phyloP scores from a whole-genome alignment of 495 filamentous ascomycete genomes.

The Polyplosphaeria fusca region DNA sequence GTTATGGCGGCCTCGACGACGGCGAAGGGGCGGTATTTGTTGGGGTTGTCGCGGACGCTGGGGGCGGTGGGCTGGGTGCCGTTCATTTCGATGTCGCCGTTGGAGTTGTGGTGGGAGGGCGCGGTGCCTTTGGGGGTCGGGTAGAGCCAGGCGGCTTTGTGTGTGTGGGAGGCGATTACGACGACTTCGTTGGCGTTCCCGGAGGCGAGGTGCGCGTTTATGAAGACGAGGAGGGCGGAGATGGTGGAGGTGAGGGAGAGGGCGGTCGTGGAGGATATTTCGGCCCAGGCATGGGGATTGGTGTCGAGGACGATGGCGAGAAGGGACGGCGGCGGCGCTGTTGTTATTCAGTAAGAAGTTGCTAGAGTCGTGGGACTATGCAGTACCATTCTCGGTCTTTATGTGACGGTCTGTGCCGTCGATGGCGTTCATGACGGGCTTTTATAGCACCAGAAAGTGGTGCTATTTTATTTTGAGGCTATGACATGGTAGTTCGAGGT shows the following conservation, averaged over 20 bases:
- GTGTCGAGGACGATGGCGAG: constrained; percentile 92
- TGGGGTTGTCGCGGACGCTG: constrained; percentile 53
- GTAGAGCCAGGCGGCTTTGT: constrained; percentile 85
- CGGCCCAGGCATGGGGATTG: constrained; percentile 90
- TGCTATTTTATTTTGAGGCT: too few species aligned
- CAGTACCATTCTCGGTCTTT: constrained; percentile 52
- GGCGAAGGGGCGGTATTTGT: constrained; percentile 92
- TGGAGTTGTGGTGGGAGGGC: constrained; percentile 37
- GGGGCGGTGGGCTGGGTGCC: constrained; percentile 16
- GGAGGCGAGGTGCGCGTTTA: constrained; percentile 91
- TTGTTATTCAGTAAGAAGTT: not conserved
- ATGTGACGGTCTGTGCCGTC: constrained; percentile 86
- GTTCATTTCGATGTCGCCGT: constrained; percentile 40
- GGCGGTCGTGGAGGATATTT: constrained; percentile 63
- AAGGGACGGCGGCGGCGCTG: constrained; percentile 76
- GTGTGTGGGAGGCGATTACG: constrained; percentile 82
- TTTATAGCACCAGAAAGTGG: too few species aligned
- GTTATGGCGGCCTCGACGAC: constrained; percentile 77
- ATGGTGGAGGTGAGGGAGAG: constrained; percentile 83
- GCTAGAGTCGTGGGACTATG: not conserved
- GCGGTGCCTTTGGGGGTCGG: constrained; percentile 48
- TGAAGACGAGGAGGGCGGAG: constrained; percentile 89
- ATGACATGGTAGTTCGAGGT: too few species aligned
- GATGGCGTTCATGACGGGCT: constrained; percentile 86
- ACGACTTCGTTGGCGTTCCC: constrained; percentile 90